A percentile compares a stretch with the other conserved stretches of the same genome.
These are phyloP conservation scores for Oryza meyeriana DNA, from an alignment of 176 grass and related monocot genomes.

Conservation along the genomic window DNA sequence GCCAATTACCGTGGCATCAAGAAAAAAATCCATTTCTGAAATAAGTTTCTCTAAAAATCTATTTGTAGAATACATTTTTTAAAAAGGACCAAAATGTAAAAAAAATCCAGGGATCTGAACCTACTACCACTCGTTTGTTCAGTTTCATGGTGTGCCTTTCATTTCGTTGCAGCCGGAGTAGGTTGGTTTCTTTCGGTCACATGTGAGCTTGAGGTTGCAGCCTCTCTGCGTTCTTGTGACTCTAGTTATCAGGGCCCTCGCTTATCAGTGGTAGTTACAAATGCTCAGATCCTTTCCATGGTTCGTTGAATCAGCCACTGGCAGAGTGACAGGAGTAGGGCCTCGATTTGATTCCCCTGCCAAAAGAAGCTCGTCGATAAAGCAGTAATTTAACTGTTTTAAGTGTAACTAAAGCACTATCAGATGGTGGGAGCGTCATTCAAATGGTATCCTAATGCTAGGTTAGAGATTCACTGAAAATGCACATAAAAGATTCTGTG, in stretches of 20 bases:
- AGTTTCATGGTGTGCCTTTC: not conserved
- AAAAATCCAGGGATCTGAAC: conserved; percentile 10
- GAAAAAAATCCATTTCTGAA: too few species aligned
- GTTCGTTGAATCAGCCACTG: not conserved
- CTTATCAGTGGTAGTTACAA: conserved; percentile 30
- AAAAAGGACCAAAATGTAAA: too few species aligned
- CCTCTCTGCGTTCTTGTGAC: not conserved
- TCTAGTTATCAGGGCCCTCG: conserved; percentile 17
- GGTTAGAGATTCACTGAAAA: not conserved
- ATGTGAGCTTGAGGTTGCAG: not conserved
- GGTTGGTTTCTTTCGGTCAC: not conserved
- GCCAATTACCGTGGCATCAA: too few species aligned
- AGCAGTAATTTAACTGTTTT: not conserved
- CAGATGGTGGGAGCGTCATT: not conserved
- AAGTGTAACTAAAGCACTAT: not conserved
- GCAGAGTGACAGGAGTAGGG: not conserved
- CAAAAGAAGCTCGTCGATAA: not conserved
- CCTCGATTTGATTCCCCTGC: not conserved
- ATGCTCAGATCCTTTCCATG: not conserved
- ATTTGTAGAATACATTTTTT: too few species aligned
- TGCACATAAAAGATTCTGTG: not conserved
- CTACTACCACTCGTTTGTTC: not conserved
- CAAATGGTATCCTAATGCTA: not conserved
- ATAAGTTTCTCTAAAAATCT: too few species aligned
- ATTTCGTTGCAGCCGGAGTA: not conserved